These are phyloP conservation scores for Plasmodium gaboni DNA, from an alignment of 169 alveolate genomes.

Conservation along the genomic window DNA sequence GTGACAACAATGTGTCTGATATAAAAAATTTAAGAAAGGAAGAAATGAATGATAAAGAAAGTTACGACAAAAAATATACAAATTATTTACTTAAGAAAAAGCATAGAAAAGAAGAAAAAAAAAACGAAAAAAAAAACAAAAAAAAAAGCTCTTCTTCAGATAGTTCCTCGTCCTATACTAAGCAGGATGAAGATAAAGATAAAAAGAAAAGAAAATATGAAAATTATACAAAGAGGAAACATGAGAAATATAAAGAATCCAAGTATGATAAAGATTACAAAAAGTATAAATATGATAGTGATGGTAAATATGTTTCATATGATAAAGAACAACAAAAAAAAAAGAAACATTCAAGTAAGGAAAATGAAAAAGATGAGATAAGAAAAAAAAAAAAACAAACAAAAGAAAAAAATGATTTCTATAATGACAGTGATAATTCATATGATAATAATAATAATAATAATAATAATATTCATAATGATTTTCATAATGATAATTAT, in stretches of 20 bases:
- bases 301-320: conserved; percentile 1
- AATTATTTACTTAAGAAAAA: conserved; percentile 39
- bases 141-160: not conserved
- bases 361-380: conserved; percentile 10
- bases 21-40: conserved; percentile 43
- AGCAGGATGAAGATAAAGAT: conserved; percentile 1
- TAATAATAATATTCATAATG: not conserved
- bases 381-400: not conserved
- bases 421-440: not conserved
- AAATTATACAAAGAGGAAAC: conserved; percentile 1
- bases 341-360: conserved; percentile 5
- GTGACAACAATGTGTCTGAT: conserved; percentile 25
- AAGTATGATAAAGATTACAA: conserved; percentile 9
- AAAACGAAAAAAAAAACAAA: conserved; percentile 9
- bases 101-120: not conserved
- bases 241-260: conserved; percentile 19
- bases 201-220: conserved; percentile 12
- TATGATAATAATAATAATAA: conserved; percentile 2
- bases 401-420: not conserved
- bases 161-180: not conserved
- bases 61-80: conserved; percentile 55
- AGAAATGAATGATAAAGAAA: conserved; percentile 51
- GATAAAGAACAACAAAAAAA: conserved; percentile 11
- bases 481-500: not conserved
- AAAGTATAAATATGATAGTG: not conserved